Conservation (phyloP, 2,329 filamentous ascomycete genomes). For the Paecilomyces fulvus region DNA sequence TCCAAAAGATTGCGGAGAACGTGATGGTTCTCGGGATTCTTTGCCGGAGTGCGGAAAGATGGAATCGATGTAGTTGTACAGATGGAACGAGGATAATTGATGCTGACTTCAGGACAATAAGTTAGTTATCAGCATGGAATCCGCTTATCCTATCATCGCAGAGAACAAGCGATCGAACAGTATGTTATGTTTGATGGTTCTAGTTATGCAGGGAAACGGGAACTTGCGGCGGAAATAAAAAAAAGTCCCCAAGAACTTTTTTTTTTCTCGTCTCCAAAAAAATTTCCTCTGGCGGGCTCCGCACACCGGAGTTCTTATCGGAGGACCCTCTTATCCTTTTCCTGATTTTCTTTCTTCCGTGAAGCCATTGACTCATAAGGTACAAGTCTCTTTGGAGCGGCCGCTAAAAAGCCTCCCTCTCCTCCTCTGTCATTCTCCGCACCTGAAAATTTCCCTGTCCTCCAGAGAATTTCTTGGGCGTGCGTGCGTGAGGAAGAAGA, state of each 20-base stretch:
- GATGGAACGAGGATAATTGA: no score
- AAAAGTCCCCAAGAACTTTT: neutral
- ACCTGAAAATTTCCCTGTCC: neutral
- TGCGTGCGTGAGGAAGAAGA: neutral
- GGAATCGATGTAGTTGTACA: no score
- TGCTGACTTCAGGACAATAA: no score
- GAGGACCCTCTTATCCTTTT: slow-evolving; percentile 9
- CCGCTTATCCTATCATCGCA: no score
- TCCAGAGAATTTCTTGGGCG: neutral
- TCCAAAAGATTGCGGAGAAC: neutral
- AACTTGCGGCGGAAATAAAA: neutral
- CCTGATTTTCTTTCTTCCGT: slow-evolving; percentile 7
- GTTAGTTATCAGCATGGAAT: no score
- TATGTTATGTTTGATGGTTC: neutral
- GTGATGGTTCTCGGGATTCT: neutral
- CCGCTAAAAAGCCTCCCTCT: slow-evolving; percentile 1
- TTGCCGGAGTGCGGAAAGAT: neutral
- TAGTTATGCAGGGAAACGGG: neutral
- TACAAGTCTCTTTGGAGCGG: neutral
- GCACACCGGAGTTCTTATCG: slow-evolving; percentile 25
- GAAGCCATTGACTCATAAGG: neutral
- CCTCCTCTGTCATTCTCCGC: slow-evolving; percentile 1
- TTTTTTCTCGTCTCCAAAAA: neutral
- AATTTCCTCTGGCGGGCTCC: slow-evolving; percentile 10
- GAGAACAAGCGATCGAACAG: neutral